Evolutionary conservation across 2,329 filamentous ascomycete species (phyloP), one percentile per base, ranked within the genome.

Genomic region (Microthyrium microscopicum): DNA sequence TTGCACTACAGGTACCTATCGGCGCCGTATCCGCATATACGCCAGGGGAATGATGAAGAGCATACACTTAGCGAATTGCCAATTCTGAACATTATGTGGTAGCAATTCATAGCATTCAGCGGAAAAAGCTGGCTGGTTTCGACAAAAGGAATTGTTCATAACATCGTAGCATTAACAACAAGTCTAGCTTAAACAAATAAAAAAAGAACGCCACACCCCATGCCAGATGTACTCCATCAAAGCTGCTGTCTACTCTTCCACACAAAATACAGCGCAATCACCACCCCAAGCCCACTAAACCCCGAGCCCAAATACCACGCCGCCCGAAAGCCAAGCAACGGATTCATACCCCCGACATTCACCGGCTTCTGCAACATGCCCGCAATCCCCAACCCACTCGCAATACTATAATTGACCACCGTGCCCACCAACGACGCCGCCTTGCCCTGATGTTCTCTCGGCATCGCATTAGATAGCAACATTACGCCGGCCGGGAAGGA

Each of bases 341-440:
- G 17, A 8, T 24, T 16, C 3, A 17, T 17, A 6, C 35, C 29
- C 7, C 33, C 28, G 15, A 16, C 13, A 6, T 34, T 33, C 18
- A 37, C 20, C n/a, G 18, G 17, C 11, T 22, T 18, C 20, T 38
- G 25, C 4, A 38, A 20, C 2, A 26, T 17, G 4, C 72, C 73
- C 0, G 73, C 73, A 29, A 81, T 64, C 0, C 74, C 76, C 0
- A 81, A 57, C 0, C 70, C 72, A 3, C 79, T 50, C 1, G 69
- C 70, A 21, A 80, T 77, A 37, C 65, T 66, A 46, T 79, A 81
- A 49, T 81, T 78, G 39, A 79, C 67, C 8, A 75, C 58, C 0
- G 73, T 77, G 37, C 65, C 71, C 20, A 77, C 68, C 5, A 79
- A 47, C 13, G 62, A 68, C 1, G 62, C 63, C 3, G 62, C 62